Base-by-base conservation (phyloP, 257 asterid species). In the Salvia hispanica region DNA sequence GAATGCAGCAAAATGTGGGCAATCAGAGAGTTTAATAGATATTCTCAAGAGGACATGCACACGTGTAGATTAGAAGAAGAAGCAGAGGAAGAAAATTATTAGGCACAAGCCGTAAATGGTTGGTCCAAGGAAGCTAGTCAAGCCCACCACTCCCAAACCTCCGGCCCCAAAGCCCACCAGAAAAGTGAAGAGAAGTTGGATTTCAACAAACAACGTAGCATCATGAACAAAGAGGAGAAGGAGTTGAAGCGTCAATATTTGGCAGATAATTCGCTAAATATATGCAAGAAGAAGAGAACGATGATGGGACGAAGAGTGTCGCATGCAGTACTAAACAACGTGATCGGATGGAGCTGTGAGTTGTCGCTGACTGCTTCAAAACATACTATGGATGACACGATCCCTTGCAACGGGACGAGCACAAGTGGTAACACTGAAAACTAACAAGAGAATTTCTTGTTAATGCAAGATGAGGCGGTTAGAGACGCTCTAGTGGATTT, bases 101-200 rank as follows among this genome's bases (percentile, higher is more conserved):
- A 73, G 75, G 55, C 82, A 84, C 13, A 76, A 72, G 39, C 90
- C 93, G 3, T 82, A 75, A 56, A 78, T 86, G 4, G 31, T 75
- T 33, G 85, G 80, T 40, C 82, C 62, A 40, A 50, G n/a, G n/a
- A n/a, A n/a, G n/a, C n/a, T n/a, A n/a, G n/a, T 39, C 63, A 80
- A 76, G 59, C 76, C 77, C 33, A 1, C 1, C 64, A 71, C 85
- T 43, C 80, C 79, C 36, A 66, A 67, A 9, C 78, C 73, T 37
- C 62, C n/a, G 13, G 78, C 74, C 10, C 75, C 79, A 9, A 72
- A 52, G 52, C 73, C 54, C 33, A n/a, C 65, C 21, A 39, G 9
- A 42, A n/a, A 9, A 13, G 46, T 9, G 52, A 74, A 55, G 10
- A 63, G 63, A 58, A 57, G 42, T 51, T 86, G 16, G 18, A 55